These are phyloP conservation scores for Chaetomiaceae sp. DNA, from an alignment of 2,329 filamentous ascomycete genomes.

Conservation along the genomic window DNA sequence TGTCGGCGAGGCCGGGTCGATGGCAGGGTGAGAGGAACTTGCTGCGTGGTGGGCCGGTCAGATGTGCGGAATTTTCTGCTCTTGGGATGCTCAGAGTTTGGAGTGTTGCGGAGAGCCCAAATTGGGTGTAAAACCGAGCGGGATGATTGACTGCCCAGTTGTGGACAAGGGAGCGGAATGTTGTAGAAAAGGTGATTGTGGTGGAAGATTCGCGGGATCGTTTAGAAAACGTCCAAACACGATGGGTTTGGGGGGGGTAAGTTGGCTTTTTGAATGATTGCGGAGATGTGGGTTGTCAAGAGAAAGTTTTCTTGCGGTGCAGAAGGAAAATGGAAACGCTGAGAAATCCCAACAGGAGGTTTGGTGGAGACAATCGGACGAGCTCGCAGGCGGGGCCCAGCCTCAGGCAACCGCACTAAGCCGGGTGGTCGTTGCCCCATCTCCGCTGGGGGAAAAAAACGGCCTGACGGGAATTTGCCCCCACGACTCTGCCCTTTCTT, in stretches of 20 bases:
- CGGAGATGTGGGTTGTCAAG: slow-evolving; percentile 18
- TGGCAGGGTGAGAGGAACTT: slow-evolving; percentile 7
- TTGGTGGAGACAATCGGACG: slow-evolving; percentile 15
- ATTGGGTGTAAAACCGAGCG: slow-evolving; percentile 12
- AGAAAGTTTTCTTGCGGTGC: slow-evolving; percentile 18
- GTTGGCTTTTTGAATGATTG: slow-evolving; percentile 5
- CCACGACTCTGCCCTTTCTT: not conserved
- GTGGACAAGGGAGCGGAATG: not conserved
- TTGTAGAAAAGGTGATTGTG: not conserved
- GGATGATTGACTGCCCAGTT: slow-evolving; percentile 8
- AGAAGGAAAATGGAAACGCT: slow-evolving; percentile 11
- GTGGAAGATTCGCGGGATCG: not conserved
- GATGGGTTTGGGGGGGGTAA: not conserved
- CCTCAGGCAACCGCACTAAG: slow-evolving; percentile 13
- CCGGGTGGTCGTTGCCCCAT: slow-evolving; percentile 6
- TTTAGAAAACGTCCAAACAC: slow-evolving; percentile 2
- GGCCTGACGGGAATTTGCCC: slow-evolving; percentile 1
- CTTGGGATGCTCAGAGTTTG: slow-evolving; percentile 17
- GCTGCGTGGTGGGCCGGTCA: slow-evolving; percentile 15
- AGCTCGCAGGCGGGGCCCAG: slow-evolving; percentile 6
- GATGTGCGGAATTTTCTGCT: slow-evolving; percentile 14
- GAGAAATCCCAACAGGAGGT: slow-evolving; percentile 5
- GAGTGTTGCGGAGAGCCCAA: slow-evolving; percentile 9
- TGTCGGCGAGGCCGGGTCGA: slow-evolving; percentile 14
- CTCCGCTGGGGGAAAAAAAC: slow-evolving; percentile 6